Evolutionary conservation across 2,329 filamentous ascomycete genomes (phyloP), one percentile per base, ranked within the genome.

Genomic region (Aspergillus sp.): DNA sequence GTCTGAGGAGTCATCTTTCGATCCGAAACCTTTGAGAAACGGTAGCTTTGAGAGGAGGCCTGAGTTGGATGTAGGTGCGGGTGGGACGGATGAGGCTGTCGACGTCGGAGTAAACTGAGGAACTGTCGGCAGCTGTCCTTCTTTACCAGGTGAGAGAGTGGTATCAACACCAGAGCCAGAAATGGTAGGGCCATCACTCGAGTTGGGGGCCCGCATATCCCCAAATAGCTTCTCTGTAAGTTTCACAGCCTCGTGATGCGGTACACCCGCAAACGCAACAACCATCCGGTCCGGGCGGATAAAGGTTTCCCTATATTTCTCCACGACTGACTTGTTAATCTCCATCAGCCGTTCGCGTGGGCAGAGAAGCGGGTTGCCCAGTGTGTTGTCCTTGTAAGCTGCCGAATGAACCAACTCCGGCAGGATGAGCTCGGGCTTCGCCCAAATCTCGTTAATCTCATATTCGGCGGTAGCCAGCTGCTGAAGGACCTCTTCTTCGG

Each of bases 391-490:
- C 81, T 93, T 95, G 80, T 92, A 99, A 2, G 93, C 95, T 9
- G 95, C 93, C 82, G 93, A 95, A 77, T 99, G 95, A 43, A 98
- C 90, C 69, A 99, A 81, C 80, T 99, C 95, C 0, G 95, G 95
- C 63, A 99, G 82, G 69, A 99, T 98, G 59, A 99, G 85, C 72
- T 98, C 94, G 0, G 95, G 93, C 83, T 96, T 98, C 70, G 90
- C 90, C 95, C 95, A 99, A 60, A 99, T 98, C 82, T 98, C 95
- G 25, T 88, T 88, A 76, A 99, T 95, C 80, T 99, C 95, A 75
- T 98, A 99, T 56, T 93, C 88, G 8, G 94, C 95, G 7, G 94
- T 98, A 74, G 91, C 88, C 23, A 99, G 82, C 80, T 99, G 95
- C 75, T 93, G 88, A 22, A 85, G 80, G 0, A 99, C 91, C 78